Base-by-base conservation (phyloP, 768 basidiomycete species). In the Serendipita sp. region DNA sequence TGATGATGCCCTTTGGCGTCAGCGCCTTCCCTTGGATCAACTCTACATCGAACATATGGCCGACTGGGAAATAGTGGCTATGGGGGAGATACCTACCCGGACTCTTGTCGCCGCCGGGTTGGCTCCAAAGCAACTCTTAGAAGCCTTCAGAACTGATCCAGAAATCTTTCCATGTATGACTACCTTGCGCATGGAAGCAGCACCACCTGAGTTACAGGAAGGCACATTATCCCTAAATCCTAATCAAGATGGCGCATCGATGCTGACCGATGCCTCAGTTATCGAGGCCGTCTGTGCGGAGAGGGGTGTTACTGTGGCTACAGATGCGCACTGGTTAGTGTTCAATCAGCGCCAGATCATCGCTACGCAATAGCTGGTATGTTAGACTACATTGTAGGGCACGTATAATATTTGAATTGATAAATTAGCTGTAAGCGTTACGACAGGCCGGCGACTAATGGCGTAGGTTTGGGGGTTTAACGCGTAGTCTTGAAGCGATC, bases 401-500 rank as follows among this genome's bases (percentile, higher is more conserved):
- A 32, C 35, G 64, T 34, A 41, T 13, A 13, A 41, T 41, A 41
- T 5, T 41, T 41, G 5, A 41, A 41, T 41, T 5, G 41, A 41
- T 41, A 41, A 41, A 7, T 41, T 41, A 41, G 5, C 5, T 13
- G 13, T 41, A 7, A 41, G 5, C 13, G 41, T 13, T 34, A n/a
- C 30, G 16, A 65, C n/a, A 32, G 45, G 24, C 24, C 24, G 24
- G 24, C 24, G 24, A 24, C 24, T 24, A 24, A 24, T 24, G 24
- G 1, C 24, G 24, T 24, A 24, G 24, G 24, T 24, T 24, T 24
- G 24, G 24, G 24, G 24, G 24, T 24, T 51, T 45, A 41, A n/a
- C 18, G 41, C 30, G 18, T 66, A 34, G 24, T 64, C 41, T 30
- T 63, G 64, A 79, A 79, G 7, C 77, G 74, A 65, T 78, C 77